Conservation (phyloP, 2,329 filamentous ascomycete species). For the Verticillium nubilum region DNA sequence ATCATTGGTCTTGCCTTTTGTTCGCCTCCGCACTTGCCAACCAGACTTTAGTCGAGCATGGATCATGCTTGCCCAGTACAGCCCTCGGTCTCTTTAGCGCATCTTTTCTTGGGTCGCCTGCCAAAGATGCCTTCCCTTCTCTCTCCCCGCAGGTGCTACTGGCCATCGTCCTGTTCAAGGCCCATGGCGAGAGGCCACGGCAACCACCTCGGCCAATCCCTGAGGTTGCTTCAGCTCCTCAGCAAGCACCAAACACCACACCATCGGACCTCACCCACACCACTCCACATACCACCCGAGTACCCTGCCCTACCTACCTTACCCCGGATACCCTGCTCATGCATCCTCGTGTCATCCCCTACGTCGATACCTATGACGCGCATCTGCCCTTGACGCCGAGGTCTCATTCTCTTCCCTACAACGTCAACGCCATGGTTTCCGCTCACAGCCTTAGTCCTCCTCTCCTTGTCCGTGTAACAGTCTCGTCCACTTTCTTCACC, state of each 20-base stretch:
- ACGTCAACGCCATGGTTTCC: background rate
- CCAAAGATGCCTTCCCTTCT: background rate
- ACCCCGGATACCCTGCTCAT: background rate
- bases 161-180: background rate
- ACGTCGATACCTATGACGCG: conserved; percentile 1
- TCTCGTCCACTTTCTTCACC: background rate
- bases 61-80: background rate
- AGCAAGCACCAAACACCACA: background rate
- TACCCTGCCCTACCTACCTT: background rate
- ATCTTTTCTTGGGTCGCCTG: background rate
- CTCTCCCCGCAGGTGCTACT: background rate
- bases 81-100: background rate
- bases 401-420: background rate
- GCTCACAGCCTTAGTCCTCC: background rate
- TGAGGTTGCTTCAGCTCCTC: background rate
- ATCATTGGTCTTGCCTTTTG: background rate
- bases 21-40: background rate
- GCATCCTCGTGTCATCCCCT: background rate
- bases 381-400: background rate
- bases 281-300: background rate
- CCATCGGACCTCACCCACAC: background rate
- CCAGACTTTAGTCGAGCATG: background rate
- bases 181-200: background rate
- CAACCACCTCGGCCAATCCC: background rate
- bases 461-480: background rate